Evolutionary conservation across 108 stramenopile species (phyloP), one percentile per base, ranked within the genome.

Genomic region (Epithemia pelagica): DNA sequence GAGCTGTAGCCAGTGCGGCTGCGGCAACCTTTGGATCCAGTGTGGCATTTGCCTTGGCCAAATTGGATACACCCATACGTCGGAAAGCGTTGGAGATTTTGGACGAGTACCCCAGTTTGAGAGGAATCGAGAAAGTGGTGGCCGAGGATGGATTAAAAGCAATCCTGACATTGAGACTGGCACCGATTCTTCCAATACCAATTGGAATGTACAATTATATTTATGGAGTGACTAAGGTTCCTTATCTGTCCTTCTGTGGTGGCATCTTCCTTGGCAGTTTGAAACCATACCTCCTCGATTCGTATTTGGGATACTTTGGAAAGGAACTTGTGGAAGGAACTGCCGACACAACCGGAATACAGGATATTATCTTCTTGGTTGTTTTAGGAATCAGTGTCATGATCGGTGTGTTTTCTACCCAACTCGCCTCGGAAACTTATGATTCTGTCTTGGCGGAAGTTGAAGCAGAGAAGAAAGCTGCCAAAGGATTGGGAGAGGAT

Each of bases 171-270:
- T 69, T 96, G 18, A 82, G 96, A 56, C 76, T 97, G 60, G 94
- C 96, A 27, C 95, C 95, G 15, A 74, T 97, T 28, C 68, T 97
- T 56, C 96, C 95, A 10, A 96, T 97, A 59, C 96, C 96, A 10
- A 78, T 97, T 23, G 96, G 95, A 28, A 64, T 89, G 64, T 97
- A 97, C 87, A 96, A 96, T 62, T 97, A 96, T 69, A 82, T 96
- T n/a, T 96, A 91, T 68, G 91, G 83, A 8, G 81, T 95, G 27
- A 90, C 93, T 7, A 89, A 90, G 64, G 78, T 96, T 20, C 76
- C 78, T 10, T 86, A 72, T 8, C 58, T 79, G 26, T 84, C 89
- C 23, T 97, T 97, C 76, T 80, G 86, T 15, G 87, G 84, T 22
- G 96, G 95, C 28, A 95, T 91, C 66, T 95, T 92, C 73, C 61